Conservation (phyloP, 179 eudicot species). For the Gypsophila paniculata region DNA sequence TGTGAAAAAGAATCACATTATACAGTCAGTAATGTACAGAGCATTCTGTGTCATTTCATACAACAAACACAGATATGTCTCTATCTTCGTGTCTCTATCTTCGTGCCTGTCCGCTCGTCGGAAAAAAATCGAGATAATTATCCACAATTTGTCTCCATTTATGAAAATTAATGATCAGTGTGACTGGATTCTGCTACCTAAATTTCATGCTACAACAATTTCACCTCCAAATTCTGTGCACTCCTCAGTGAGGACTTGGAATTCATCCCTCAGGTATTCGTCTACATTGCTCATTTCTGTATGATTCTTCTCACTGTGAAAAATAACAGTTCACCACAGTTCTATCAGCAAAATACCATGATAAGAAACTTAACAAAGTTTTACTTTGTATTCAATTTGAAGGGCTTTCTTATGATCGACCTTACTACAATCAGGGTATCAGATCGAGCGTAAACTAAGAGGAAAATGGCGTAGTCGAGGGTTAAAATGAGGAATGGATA, state of each 20-base stretch:
- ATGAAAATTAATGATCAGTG: background rate
- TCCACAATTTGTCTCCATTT: background rate
- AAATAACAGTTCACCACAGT: background rate
- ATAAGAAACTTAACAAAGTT: background rate
- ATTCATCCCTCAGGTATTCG: conserved; percentile 10
- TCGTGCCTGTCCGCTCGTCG: background rate
- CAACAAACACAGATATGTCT: background rate
- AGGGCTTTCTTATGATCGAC: background rate
- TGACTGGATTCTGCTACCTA: background rate
- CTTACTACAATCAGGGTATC: no score
- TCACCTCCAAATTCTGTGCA: conserved; percentile 16
- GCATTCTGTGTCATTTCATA: background rate
- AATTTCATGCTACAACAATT: conserved; percentile 13
- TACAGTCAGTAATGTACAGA: background rate
- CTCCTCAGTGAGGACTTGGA: conserved; percentile 15
- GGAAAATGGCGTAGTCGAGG: background rate
- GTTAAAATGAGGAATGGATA: no score
- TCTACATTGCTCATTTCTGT: background rate
- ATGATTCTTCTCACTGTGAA: conserved; percentile 16
- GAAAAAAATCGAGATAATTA: background rate
- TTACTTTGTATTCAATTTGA: background rate
- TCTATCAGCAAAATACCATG: no score
- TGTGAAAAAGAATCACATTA: conserved; percentile 4
- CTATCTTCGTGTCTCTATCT: background rate
- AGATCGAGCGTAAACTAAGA: background rate